These are phyloP conservation scores for Cubamyces sp. DNA, from an alignment of 768 basidiomycete genomes.

Conservation along the genomic window DNA sequence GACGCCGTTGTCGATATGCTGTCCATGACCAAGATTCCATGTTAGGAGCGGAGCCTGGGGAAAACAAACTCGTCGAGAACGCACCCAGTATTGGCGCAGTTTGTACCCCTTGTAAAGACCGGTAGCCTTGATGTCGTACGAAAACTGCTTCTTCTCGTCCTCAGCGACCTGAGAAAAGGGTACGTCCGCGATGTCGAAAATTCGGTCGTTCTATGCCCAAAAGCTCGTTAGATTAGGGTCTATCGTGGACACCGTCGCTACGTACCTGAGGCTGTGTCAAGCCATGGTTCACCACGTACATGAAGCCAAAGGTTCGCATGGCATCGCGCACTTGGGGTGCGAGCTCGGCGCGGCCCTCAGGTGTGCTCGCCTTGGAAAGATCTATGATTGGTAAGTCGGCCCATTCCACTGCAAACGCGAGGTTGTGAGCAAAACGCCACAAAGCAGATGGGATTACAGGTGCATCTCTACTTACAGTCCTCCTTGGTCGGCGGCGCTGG, in stretches of 20 bases:
- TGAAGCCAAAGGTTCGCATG: conserved; percentile 43
- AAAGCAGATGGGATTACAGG: background rate
- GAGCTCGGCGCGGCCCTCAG: conserved; percentile 38
- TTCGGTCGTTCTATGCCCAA: conserved; percentile 41
- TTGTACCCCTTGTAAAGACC: conserved; percentile 61
- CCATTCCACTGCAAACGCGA: conserved; percentile 38
- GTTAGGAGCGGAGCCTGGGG: background rate
- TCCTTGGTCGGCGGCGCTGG: conserved; percentile 33
- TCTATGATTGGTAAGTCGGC: conserved; percentile 41
- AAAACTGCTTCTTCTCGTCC: conserved; percentile 48
- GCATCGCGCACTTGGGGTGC: conserved; percentile 38
- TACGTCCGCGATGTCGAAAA: conserved; percentile 53
- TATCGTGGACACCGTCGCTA: too few species aligned
- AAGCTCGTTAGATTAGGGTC: background rate
- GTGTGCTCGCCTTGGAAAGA: conserved; percentile 36
- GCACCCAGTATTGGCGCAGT: conserved; percentile 52
- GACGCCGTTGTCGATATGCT: conserved; percentile 48
- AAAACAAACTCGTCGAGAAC: background rate
- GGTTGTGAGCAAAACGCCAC: background rate
- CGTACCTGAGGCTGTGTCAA: conserved; percentile 45
- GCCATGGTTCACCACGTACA: conserved; percentile 56
- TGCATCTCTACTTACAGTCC: conserved; percentile 27
- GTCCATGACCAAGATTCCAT: background rate
- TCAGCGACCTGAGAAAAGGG: conserved; percentile 44
- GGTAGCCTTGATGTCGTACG: conserved; percentile 44